phyloP scores from a whole-genome alignment of 495 filamentous ascomycete species.

The Aspergillus asperescens region DNA sequence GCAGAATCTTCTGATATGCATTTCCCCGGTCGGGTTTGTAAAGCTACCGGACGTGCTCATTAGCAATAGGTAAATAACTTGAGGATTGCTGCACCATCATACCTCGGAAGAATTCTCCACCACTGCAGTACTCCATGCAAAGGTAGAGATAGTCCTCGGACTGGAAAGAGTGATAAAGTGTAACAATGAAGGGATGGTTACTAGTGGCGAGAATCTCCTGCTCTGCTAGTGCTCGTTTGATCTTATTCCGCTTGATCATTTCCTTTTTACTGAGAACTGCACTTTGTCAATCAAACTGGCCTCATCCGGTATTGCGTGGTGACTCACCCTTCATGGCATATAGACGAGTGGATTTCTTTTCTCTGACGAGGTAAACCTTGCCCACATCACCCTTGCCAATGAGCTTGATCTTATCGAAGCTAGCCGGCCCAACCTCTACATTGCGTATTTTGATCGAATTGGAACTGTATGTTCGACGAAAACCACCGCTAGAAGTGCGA shows the following conservation, averaged over 20 bases:
- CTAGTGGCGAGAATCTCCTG: constrained; percentile 97
- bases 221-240: constrained; percentile 95
- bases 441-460: constrained; percentile 98
- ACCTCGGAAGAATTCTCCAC: constrained; percentile 95
- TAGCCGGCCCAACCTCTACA: constrained; percentile 91
- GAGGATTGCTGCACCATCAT: constrained; percentile 6
- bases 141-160: constrained; percentile 97
- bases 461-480: constrained; percentile 94
- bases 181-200: constrained; percentile 98
- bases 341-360: constrained; percentile 91
- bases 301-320: neutral
- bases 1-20: constrained; percentile 96
- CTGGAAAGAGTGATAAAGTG: constrained; percentile 96
- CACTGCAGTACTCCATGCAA: constrained; percentile 99
- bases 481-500: constrained; percentile 54
- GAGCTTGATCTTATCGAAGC: constrained; percentile 99
- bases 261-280: constrained; percentile 98
- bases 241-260: constrained; percentile 99
- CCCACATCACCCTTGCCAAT: constrained; percentile 98
- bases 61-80: neutral
- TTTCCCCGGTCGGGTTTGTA: constrained; percentile 95
- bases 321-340: constrained; percentile 96
- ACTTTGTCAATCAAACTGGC: constrained; percentile 13
- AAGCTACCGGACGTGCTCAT: constrained; percentile 44
- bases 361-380: constrained; percentile 94